Evolutionary conservation across 2,329 filamentous ascomycete genomes (phyloP).

Genomic region (Colletotrichum endophyticum): DNA sequence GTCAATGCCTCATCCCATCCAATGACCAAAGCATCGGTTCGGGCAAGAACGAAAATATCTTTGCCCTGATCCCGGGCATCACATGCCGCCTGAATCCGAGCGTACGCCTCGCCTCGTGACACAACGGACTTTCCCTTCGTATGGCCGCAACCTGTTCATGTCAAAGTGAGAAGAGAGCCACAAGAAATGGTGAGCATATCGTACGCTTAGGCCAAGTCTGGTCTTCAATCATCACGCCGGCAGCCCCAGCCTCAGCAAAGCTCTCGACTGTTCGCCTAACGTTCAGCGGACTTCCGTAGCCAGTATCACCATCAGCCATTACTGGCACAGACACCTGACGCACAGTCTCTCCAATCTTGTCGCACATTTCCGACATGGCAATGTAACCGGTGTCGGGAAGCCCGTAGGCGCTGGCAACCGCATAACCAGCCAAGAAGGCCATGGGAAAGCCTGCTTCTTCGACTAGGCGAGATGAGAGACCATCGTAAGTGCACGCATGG

Average conservation of each 20-base stretch:
- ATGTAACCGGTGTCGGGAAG: constrained; percentile 54
- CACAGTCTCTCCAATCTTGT: constrained; percentile 47
- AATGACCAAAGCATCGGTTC: constrained; percentile 45
- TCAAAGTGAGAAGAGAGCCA: neutral
- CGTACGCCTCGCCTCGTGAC: constrained; percentile 46
- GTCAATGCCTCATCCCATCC: constrained; percentile 49
- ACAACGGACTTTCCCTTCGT: constrained; percentile 52
- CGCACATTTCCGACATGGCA: constrained; percentile 49
- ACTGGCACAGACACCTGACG: constrained; percentile 43
- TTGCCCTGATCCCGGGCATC: constrained; percentile 48
- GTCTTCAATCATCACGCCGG: constrained; percentile 49
- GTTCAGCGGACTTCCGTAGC: constrained; percentile 52
- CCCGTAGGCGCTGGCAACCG: constrained; percentile 42
- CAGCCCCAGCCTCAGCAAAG: constrained; percentile 44
- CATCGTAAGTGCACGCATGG: constrained; percentile 47
- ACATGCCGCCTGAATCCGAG: constrained; percentile 47
- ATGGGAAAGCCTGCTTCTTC: constrained; percentile 51
- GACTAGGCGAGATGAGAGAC: constrained; percentile 44
- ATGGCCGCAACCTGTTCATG: constrained; percentile 32
- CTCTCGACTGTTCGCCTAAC: constrained; percentile 47
- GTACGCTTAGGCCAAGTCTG: constrained; percentile 53
- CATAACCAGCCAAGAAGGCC: constrained; percentile 47
- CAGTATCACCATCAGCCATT: constrained; percentile 51
- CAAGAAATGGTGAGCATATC: constrained; percentile 3
- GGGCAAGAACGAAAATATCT: constrained; percentile 50